A percentile compares a stretch with the other conserved stretches of the same genome.
Conservation (phyloP, 352 stramenopile species). For the Blastocystis sp. region DNA sequence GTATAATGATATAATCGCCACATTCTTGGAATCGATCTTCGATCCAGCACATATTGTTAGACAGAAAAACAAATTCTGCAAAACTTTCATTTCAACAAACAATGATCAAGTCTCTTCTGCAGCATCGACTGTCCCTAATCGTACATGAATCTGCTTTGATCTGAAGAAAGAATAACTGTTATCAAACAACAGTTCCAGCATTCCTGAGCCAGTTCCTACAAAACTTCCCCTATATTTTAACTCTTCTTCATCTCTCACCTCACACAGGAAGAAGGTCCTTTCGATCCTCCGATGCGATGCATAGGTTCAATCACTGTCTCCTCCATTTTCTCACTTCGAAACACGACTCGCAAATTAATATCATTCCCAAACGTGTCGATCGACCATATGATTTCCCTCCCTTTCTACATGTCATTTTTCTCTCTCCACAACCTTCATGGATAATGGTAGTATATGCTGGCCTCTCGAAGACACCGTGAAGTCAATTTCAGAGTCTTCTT, state of each 20-base stretch:
- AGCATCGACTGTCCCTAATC: neutral
- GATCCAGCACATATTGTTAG: neutral
- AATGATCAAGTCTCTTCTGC: neutral
- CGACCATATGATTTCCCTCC: constrained; percentile 31
- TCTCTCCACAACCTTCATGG: constrained; percentile 5
- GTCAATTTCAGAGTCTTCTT: constrained; percentile 55
- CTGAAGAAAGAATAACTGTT: constrained; percentile 8
- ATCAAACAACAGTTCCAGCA: constrained; percentile 51
- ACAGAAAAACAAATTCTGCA: too few species aligned
- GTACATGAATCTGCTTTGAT: neutral
- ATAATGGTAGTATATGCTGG: constrained; percentile 11
- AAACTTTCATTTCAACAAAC: too few species aligned
- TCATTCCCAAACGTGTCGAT: neutral
- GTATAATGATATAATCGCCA: too few species aligned
- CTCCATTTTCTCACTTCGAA: neutral
- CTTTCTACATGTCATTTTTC: neutral
- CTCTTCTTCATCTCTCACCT: neutral
- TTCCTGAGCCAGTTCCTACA: constrained; percentile 1
- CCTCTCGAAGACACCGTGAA: constrained; percentile 8
- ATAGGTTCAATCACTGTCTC: constrained; percentile 16
- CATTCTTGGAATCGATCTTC: neutral
- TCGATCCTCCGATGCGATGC: neutral
- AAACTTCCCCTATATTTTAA: neutral
- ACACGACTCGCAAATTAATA: constrained; percentile 11
- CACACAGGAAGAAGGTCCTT: neutral